Evolutionary conservation across 169 alveolate genomes (phyloP), one percentile per base, ranked within the genome.

Genomic region (Plasmodium knowlesi): DNA sequence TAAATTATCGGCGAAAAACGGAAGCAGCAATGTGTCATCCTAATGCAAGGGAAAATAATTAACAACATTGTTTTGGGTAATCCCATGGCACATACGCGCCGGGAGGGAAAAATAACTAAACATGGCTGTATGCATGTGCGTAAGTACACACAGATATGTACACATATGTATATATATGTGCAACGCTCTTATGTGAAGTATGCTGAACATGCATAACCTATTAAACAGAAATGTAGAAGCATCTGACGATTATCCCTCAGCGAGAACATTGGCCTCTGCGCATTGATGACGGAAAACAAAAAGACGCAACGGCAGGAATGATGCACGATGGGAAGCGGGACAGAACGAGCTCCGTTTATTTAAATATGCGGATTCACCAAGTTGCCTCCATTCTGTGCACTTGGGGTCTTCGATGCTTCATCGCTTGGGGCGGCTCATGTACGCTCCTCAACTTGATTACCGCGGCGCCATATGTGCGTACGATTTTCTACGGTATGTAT

Each of bases 401-500:
- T 67, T 25, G 9, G 12, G 39, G n/a, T 67, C 76, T 0, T 67
- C 6, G n/a, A 16, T 25, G 37, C 76, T 67, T 19, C 76, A n/a
- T 19, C 16, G n/a, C 76, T 25, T 19, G 14, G 30, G 30, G 39
- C 5, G 30, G n/a, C 37, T 67, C 30, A 22, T 9, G 1, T 67
- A 67, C 37, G 12, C 37, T 67, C 30, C 76, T 8, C 14, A 16
- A 19, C n/a, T 67, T 67, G 39, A 28, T 67, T 28, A 6, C 37
- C 37, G 54, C 34, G 57, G 14, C 25, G 46, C 25, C 83, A 32
- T 74, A 1, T 74, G 28, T 9, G 46, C 34, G 46, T 9, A 5
- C 14, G 43, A 25, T 22, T 61, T 37, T 39, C 37, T 78, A 89
- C 82, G 94, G 94, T 78, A 89, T 89, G 30, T 89, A 89, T 16